Base-by-base conservation (phyloP, 345 rosid species). In the Barbarea vulgaris region DNA sequence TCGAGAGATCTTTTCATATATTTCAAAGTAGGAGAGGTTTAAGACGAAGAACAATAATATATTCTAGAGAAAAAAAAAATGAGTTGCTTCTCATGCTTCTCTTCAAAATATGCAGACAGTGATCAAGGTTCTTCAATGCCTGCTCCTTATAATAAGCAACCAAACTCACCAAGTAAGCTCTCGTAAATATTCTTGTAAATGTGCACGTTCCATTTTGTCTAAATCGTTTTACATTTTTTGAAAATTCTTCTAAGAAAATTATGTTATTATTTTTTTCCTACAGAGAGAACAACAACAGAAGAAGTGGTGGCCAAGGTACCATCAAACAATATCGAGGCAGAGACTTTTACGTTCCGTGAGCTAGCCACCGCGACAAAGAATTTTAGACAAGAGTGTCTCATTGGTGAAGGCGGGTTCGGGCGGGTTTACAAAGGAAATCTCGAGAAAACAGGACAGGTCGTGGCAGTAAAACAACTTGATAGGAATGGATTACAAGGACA, bases 381-480 rank as follows among this genome's bases (percentile, higher is more conserved):
- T 75, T 89, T 93, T 71, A 56, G 90, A 42, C 90, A 83, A 59
- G 97, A 88, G 64, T 85, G 90, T 65, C 79, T 93, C 48, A 81
- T 91, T 1, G 97, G 96, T 1, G 96, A 93, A 83, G 98, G 98
- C 6, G 93, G 97, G 58, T 93, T 91, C 15, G 98, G 98, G 0
- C 81, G 97, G 41, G 97, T 93, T 73, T 93, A 91, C 70, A 93
- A 85, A 75, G 98, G 96, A 44, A 82, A 69, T 39, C 88, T 93
- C 10, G 90, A 86, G 13, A 85, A 83, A 21, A 81, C 74, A 21
- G 86, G 84, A 54, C 91, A 89, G 92, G 87, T 91, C 47, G 98
- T 89, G 28, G 98, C 98, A 44, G 90, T 93, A 77, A 93, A 93
- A 86, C 96, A 91, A 81, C 94, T 91, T 57, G 97, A 93, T 79